A percentile compares a stretch with the other conserved stretches of the same genome.
Conservation (phyloP, 2,329 filamentous ascomycete species). For the Tympanopsis confertula region DNA sequence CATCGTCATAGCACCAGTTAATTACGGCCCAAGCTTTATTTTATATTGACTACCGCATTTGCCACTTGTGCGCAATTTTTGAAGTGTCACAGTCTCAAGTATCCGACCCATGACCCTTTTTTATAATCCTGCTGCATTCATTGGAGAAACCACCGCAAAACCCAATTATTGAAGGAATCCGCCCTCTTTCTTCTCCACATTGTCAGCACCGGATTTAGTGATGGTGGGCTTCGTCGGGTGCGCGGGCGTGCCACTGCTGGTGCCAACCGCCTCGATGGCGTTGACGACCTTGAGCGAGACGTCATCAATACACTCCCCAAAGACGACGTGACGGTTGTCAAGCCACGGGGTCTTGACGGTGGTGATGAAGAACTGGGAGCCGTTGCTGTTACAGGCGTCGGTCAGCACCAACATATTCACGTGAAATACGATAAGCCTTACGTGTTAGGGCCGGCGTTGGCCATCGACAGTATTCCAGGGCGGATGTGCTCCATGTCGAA, state of each 20-base stretch:
- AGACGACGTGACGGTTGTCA: constrained; percentile 73
- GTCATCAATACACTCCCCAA: constrained; percentile 57
- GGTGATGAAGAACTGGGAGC: constrained; percentile 95
- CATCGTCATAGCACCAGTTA: too few species aligned
- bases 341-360: constrained; percentile 83
- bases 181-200: constrained; percentile 5
- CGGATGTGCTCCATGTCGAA: constrained; percentile 63
- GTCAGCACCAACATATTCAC: constrained; percentile 15
- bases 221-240: constrained; percentile 48
- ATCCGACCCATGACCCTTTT: too few species aligned
- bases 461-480: constrained; percentile 82
- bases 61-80: too few species aligned
- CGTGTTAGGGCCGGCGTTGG: constrained; percentile 92
- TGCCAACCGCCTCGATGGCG: constrained; percentile 50
- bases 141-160: too few species aligned
- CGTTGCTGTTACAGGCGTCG: constrained; percentile 62
- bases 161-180: too few species aligned
- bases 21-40: too few species aligned
- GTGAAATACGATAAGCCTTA: constrained; percentile 22
- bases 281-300: constrained; percentile 40
- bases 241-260: constrained; percentile 39
- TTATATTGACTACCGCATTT: too few species aligned
- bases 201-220: constrained; percentile 37
- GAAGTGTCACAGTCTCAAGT: too few species aligned
- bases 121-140: too few species aligned